phyloP scores from a whole-genome alignment of 108 stramenopile species.

The Poteriospumella lacustris region DNA sequence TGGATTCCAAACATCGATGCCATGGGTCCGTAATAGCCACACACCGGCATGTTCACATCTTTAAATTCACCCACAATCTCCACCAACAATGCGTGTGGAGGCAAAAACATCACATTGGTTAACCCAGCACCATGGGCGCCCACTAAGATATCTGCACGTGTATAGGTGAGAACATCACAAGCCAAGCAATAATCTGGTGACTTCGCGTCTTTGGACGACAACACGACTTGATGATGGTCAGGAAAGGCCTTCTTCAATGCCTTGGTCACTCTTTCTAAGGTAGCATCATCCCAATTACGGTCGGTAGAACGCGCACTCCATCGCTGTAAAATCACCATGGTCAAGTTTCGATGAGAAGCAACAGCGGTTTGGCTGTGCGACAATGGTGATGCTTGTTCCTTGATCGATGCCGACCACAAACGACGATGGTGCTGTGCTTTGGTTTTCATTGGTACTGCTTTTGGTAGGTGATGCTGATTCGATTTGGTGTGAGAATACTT shows the following conservation, averaged over 20 bases:
- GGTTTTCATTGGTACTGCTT: no score
- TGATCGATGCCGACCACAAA: not conserved
- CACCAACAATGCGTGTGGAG: not conserved
- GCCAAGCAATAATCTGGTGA: not conserved
- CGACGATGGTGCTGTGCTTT: not conserved
- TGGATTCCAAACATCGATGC: not conserved
- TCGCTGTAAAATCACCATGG: not conserved
- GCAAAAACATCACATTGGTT: constrained; percentile 7
- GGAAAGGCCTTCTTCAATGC: not conserved
- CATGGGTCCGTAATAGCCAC: constrained; percentile 19
- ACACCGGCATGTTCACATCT: constrained; percentile 9
- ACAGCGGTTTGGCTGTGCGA: not conserved
- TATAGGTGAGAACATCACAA: not conserved
- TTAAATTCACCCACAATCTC: not conserved
- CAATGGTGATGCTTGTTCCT: not conserved
- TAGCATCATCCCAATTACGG: not conserved
- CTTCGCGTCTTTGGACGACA: not conserved
- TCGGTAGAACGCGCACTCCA: not conserved
- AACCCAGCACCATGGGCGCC: constrained; percentile 13
- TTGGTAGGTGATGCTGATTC: not conserved
- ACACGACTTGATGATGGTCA: not conserved
- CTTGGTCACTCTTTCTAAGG: not conserved
- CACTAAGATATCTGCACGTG: not conserved
- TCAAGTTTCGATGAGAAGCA: not conserved
- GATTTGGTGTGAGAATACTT: not conserved